Evolutionary conservation across 306 rosid genomes (phyloP).

Genomic region (Albizia julibrissin): DNA sequence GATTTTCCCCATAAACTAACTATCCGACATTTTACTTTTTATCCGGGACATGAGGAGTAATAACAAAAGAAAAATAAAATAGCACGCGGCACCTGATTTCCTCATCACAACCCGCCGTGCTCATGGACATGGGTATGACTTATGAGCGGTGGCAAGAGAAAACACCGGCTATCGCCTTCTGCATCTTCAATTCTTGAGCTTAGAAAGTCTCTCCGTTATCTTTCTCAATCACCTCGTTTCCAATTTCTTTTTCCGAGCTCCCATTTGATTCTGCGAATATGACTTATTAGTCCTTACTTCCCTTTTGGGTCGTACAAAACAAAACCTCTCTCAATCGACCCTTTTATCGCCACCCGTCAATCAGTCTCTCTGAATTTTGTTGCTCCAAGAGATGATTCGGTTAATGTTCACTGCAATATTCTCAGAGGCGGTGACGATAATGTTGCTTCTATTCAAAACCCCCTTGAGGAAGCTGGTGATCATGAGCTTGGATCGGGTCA

Average conservation of each 20-base stretch:
- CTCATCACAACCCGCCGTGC: not conserved
- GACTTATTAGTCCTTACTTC: conserved; percentile 7
- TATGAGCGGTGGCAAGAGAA: not conserved
- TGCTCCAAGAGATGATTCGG: conserved; percentile 60
- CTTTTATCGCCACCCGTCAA: not conserved
- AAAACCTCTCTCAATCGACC: not conserved
- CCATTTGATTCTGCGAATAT: conserved; percentile 22
- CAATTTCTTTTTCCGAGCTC: not conserved
- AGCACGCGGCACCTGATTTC: no score
- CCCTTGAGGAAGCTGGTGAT: conserved; percentile 85
- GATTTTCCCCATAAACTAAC: no score
- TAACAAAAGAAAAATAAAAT: no score
- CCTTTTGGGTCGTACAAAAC: not conserved
- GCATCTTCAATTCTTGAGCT: not conserved
- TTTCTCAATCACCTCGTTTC: not conserved
- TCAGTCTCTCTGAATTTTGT: not conserved
- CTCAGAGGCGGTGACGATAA: conserved; percentile 56
- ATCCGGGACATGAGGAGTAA: no score
- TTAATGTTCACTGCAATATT: conserved; percentile 56
- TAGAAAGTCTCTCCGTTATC: not conserved
- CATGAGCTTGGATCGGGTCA: conserved; percentile 69
- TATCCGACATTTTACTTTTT: no score
- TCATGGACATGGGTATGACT: not conserved
- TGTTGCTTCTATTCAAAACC: conserved; percentile 64
- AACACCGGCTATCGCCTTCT: not conserved